Evolutionary conservation across 371 early-diverging fungal species (phyloP).

Genomic region (Circinella umbellata): DNA sequence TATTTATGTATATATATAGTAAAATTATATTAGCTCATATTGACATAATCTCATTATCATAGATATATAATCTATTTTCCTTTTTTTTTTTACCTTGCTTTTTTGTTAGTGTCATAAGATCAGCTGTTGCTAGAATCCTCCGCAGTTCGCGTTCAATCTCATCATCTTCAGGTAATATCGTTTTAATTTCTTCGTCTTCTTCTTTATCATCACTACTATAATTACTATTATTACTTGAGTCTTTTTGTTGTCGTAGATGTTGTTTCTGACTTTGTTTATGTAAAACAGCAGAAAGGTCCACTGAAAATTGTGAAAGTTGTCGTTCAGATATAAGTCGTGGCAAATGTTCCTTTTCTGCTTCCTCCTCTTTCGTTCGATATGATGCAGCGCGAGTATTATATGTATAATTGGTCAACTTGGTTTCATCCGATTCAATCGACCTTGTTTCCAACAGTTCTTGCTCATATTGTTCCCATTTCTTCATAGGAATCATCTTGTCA

Average conservation of each 20-base stretch:
- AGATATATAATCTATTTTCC: too few species aligned
- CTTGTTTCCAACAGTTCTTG: constrained; percentile 69
- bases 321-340: constrained; percentile 23
- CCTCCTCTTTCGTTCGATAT: neutral
- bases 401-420: neutral
- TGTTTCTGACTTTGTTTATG: neutral
- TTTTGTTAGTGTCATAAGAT: constrained; percentile 82
- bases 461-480: constrained; percentile 79
- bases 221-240: neutral
- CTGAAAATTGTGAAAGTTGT: constrained; percentile 24
- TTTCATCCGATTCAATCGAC: constrained; percentile 27
- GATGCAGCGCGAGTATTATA: neutral
- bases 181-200: constrained; percentile 24
- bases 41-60: neutral
- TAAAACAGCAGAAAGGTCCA: constrained; percentile 36
- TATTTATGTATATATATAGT: constrained; percentile 3
- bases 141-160: constrained; percentile 82
- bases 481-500: constrained; percentile 62
- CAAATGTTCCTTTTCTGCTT: neutral
- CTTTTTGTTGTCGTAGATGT: neutral
- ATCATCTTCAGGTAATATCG: constrained; percentile 79
- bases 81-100: constrained; percentile 64
- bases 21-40: constrained; percentile 1
- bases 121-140: constrained; percentile 75
- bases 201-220: neutral